Evolutionary conservation across 495 filamentous ascomycete genomes (phyloP).

Genomic region (Xanthoparmelia taractica): DNA sequence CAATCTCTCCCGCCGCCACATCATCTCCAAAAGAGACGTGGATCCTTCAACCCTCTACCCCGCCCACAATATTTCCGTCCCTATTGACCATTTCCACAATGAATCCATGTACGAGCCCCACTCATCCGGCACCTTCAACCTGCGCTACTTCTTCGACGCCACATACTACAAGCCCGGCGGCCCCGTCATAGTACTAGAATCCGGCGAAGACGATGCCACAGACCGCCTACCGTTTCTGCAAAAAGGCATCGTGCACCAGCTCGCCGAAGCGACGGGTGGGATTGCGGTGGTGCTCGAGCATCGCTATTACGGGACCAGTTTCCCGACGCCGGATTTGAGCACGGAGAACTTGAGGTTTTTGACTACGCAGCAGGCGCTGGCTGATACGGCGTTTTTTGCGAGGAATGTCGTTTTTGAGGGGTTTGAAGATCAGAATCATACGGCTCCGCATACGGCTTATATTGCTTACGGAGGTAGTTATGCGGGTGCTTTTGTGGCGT

Average conservation of each 20-base stretch:
- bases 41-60: constrained; percentile 44
- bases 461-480: constrained; percentile 71
- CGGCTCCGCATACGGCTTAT: constrained; percentile 50
- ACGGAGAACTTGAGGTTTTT: constrained; percentile 63
- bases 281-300: constrained; percentile 72
- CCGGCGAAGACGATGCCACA: constrained; percentile 53
- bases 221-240: constrained; percentile 56
- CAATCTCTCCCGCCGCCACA: neutral
- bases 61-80: constrained; percentile 54
- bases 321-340: constrained; percentile 50
- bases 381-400: constrained; percentile 66
- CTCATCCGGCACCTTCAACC: constrained; percentile 46
- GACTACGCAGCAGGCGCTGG: constrained; percentile 66
- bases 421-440: constrained; percentile 54
- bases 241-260: constrained; percentile 58
- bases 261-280: constrained; percentile 56
- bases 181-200: constrained; percentile 61
- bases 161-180: constrained; percentile 59
- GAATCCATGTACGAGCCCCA: constrained; percentile 63
- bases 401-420: constrained; percentile 56
- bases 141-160: constrained; percentile 69
- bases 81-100: constrained; percentile 71
- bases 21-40: constrained; percentile 24
- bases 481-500: constrained; percentile 63
- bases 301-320: constrained; percentile 61